These are phyloP conservation scores for Chalciporus sp. DNA, from an alignment of 1,284 basidiomycete species.

Conservation along the genomic window DNA sequence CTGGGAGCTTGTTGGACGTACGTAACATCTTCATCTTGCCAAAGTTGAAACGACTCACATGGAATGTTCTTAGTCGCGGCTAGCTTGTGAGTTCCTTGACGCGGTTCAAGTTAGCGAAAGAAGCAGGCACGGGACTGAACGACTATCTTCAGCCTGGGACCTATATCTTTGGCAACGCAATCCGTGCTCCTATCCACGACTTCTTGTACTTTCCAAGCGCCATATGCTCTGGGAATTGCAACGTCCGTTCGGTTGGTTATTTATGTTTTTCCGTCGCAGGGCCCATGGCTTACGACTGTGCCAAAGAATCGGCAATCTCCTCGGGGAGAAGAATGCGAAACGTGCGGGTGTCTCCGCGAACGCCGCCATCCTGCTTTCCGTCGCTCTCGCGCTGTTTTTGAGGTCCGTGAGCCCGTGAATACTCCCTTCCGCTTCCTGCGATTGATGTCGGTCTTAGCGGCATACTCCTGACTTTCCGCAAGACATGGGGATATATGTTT, in stretches of 20 bases:
- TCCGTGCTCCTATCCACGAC: constrained; percentile 74
- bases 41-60: not conserved
- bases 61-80: constrained; percentile 47
- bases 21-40: constrained; percentile 25
- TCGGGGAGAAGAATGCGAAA: constrained; percentile 70
- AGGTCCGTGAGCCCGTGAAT: constrained; percentile 47
- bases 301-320: constrained; percentile 75
- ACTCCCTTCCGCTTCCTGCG: constrained; percentile 12
- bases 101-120: too few species aligned
- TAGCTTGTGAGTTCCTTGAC: constrained; percentile 47
- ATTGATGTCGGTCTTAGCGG: constrained; percentile 42
- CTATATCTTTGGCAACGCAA: constrained; percentile 67
- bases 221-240: constrained; percentile 80
- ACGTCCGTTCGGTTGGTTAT: constrained; percentile 73
- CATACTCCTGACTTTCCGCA: constrained; percentile 73
- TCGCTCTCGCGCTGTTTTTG: constrained; percentile 58
- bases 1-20: constrained; percentile 75
- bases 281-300: not conserved
- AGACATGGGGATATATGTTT: constrained; percentile 82
- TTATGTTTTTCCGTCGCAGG: not conserved
- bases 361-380: constrained; percentile 61
- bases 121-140: not conserved
- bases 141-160: constrained; percentile 49
- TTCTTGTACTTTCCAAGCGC: constrained; percentile 84
- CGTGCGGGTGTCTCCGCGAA: constrained; percentile 70